Base-by-base conservation (phyloP, 495 filamentous ascomycete species). In the Eremomyces bilateralis region DNA sequence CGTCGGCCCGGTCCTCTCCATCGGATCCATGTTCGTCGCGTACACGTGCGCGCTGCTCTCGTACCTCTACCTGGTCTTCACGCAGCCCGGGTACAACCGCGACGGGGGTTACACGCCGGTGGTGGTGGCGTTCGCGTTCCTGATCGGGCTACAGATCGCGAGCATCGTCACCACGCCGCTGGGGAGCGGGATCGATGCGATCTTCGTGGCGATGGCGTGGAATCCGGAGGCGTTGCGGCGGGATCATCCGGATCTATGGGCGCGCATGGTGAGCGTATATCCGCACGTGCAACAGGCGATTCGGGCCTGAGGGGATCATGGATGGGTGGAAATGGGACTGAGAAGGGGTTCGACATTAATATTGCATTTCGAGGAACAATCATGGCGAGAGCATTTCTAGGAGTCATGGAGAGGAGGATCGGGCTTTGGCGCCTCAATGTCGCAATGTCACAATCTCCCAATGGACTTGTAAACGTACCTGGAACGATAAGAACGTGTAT, bases 161-260 rank as follows among this genome's bases (percentile, higher is more conserved):
- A 77, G 88, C 57, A 68, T 85, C 37, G 85, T 92, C 56, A 74
- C 85, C 38, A 80, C 76, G 10, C 84, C 57, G 10, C 22, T 56
- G 8, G 42, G 40, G 51, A 67, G 60, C 43, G 73, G 76, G 13
- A 61, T 75, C 21, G 65, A 73, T 42, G 91, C 84, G 3, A 77
- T 93, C 40, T 93, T 93, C 46, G 78, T 84, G 6, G 80, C 80
- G 4, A 69, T 72, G 49, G 85, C 80, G 0, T 91, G 80, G 75
- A 79, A 91, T 46, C 82, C 84, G 1, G 71, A 85, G 51, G 76
- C 82, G 5, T 53, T 93, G 61, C 76, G 80, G 48, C 59, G 67
- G 15, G 73, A 90, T 35, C 82, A 90, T 51, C 73, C 72, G 0
- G 80, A 83, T 37, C 54, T 95, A 36, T 93, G 80, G 43, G 50